These are phyloP conservation scores for Ophiostoma sp. DNA, from an alignment of 2,329 filamentous ascomycete species.

Conservation along the genomic window DNA sequence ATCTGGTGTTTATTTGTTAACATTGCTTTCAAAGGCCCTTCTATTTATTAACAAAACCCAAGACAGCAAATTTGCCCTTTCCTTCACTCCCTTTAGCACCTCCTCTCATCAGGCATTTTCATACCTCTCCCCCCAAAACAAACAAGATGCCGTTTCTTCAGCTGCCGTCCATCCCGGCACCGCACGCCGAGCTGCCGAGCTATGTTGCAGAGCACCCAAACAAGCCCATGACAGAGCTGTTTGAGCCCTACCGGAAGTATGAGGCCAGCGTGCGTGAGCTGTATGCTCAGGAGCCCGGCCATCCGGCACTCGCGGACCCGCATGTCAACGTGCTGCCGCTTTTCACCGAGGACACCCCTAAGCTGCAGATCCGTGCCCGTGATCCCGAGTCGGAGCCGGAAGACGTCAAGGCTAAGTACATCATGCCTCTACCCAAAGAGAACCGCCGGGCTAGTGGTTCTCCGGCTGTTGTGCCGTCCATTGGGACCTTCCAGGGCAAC, in stretches of 20 bases:
- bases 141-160: constrained; percentile 30
- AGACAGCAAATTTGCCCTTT: neutral
- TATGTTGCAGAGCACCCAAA: constrained; percentile 58
- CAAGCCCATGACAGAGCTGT: constrained; percentile 56
- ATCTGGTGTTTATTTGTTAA: neutral
- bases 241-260: constrained; percentile 67
- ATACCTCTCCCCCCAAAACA: neutral
- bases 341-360: constrained; percentile 57
- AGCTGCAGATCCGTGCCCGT: constrained; percentile 64
- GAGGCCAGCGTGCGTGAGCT: constrained; percentile 66
- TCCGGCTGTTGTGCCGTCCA: constrained; percentile 64
- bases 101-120: neutral
- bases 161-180: constrained; percentile 50
- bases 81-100: neutral
- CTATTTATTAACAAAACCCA: neutral
- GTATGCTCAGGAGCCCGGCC: constrained; percentile 67
- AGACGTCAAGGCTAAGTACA: constrained; percentile 63
- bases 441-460: constrained; percentile 63
- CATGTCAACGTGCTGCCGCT: constrained; percentile 66
- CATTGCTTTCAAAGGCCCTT: neutral
- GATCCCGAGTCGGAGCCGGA: constrained; percentile 57
- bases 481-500: constrained; percentile 66
- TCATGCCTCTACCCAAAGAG: constrained; percentile 65
- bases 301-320: constrained; percentile 57
- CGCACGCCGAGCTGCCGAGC: constrained; percentile 47